Base-by-base conservation (phyloP, 352 stramenopile species). In the Pythium aphanidermatum region DNA sequence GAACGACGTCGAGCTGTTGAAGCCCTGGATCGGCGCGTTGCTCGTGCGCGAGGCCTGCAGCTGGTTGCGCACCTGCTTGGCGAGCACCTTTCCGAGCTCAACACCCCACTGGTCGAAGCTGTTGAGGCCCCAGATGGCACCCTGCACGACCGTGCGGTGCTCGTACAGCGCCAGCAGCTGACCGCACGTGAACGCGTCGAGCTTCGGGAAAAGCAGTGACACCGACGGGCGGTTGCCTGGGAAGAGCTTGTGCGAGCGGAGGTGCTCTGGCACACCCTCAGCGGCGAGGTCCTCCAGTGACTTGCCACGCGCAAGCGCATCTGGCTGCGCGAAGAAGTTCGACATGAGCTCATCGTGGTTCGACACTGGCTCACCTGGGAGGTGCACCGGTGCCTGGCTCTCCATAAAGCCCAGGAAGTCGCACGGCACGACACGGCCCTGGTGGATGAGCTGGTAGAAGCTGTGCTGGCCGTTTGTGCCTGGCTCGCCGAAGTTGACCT, bases 401-500 rank as follows among this genome's bases (percentile, higher is more conserved):
- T 98, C 75, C 55, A 93, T 92, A 64, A 98, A 99, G 26, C 95
- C 97, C 53, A 99, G 96, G 66, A 99, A 99, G 62, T 99, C 97
- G 52, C 85, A 93, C 27, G 97, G 96, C 37, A 99, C 96, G 19
- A 96, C 84, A 34, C 91, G 83, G 46, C 95, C 95, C 71, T 99
- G 96, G 83, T 99, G 97, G 55, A 99, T 96, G 31, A 99, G 79
- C 82, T 99, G 97, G 71, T 99, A 99, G 70, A 99, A 99, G 42
- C 68, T 90, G 84, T 99, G 96, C 74, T 99, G 95, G 19, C 95
- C 95, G 70, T 98, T 99, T 40, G 92, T 99, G 37, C 96, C 96
- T 11, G 95, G 89, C 69, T 99, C 96, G 36, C 96, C 96, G 65
- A 99, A 98, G 72, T 98, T 95, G 57, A 98, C 74, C 58, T 99